Conservation (phyloP, 2,329 filamentous ascomycete genomes). For the Metarhizium rileyi region DNA sequence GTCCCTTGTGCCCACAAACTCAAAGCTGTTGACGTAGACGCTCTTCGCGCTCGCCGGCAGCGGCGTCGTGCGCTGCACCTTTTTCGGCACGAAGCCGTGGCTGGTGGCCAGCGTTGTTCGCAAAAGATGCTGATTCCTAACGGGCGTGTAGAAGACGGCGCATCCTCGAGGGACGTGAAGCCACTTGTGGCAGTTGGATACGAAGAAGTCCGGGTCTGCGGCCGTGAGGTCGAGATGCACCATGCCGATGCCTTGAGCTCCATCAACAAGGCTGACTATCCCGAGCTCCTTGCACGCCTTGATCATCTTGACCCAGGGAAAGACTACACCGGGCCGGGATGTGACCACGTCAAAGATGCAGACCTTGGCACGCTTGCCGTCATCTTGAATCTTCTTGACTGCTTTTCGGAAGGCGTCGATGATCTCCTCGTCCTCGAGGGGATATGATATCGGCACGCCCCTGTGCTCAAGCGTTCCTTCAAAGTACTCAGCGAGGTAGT, state of each 20-base stretch:
- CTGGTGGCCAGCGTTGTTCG: conserved; percentile 69
- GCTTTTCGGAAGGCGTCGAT: conserved; percentile 49
- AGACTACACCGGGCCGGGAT: conserved; percentile 65
- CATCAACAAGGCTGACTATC: conserved; percentile 70
- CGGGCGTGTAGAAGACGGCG: conserved; percentile 70
- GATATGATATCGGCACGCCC: conserved; percentile 56
- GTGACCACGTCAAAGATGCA: conserved; percentile 70
- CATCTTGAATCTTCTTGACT: conserved; percentile 40
- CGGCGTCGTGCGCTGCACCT: conserved; percentile 24
- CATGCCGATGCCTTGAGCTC: conserved; percentile 76
- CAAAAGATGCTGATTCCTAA: conserved; percentile 66
- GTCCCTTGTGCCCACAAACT: conserved; percentile 69
- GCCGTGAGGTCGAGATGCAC: conserved; percentile 56
- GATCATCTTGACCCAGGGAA: conserved; percentile 66
- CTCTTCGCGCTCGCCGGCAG: conserved; percentile 39
- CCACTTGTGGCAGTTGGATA: conserved; percentile 89
- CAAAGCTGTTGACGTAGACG: conserved; percentile 59
- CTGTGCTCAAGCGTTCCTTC: conserved; percentile 31
- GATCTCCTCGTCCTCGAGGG: conserved; percentile 59
- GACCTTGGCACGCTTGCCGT: conserved; percentile 54
- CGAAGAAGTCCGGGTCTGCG: conserved; percentile 75
- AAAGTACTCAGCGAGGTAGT: conserved; percentile 60
- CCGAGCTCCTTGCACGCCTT: conserved; percentile 54
- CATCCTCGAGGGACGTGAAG: conserved; percentile 70
- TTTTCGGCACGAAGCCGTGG: conserved; percentile 57